Conservation (phyloP, 139 green algal genomes). For the Marvania coccoides region DNA sequence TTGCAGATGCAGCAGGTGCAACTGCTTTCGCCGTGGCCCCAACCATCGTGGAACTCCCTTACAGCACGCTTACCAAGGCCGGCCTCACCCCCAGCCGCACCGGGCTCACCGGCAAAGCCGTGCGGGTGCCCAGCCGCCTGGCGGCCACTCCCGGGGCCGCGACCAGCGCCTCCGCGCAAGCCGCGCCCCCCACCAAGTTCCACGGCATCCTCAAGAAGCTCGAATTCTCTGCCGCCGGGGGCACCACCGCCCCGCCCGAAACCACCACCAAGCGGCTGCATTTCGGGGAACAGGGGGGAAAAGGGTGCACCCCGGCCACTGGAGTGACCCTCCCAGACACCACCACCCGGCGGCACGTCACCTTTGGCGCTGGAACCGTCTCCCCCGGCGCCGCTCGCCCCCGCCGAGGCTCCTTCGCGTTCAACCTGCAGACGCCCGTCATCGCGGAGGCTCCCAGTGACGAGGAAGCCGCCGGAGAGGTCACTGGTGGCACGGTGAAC, state of each 20-base stretch:
- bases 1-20: no score
- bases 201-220: constrained; percentile 11
- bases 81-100: constrained; percentile 13
- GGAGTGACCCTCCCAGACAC: not conserved
- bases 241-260: not conserved
- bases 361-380: constrained; percentile 8
- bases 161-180: not conserved
- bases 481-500: constrained; percentile 10
- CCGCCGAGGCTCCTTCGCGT: not conserved
- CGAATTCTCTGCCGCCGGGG: constrained; percentile 1
- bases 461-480: not conserved
- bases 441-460: constrained; percentile 10
- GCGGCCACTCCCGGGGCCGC: constrained; percentile 4
- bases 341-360: not conserved
- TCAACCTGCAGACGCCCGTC: not conserved
- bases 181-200: not conserved
- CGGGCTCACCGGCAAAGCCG: constrained; percentile 1
- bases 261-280: constrained; percentile 23
- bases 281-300: constrained; percentile 6
- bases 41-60: no score
- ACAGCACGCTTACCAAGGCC: no score
- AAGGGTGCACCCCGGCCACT: constrained; percentile 1
- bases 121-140: constrained; percentile 10
- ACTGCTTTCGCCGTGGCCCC: no score
- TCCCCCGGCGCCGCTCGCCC: not conserved